phyloP scores from a whole-genome alignment of 305 asterid species.

The Plantago lanceolata region DNA sequence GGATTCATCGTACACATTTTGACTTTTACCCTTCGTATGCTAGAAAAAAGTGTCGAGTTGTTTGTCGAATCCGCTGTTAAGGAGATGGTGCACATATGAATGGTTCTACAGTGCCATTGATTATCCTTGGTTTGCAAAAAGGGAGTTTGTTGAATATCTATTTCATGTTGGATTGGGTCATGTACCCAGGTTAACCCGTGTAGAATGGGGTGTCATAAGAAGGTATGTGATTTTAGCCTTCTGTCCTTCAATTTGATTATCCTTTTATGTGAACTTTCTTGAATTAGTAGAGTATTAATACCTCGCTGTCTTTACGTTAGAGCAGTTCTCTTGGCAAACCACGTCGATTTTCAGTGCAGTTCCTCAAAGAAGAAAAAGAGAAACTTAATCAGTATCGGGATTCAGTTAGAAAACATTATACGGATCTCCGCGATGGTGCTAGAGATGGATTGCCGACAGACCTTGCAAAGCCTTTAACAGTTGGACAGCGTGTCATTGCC shows the following conservation, averaged over 20 bases:
- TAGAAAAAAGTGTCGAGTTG: slow-evolving; percentile 63
- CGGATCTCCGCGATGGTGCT: slow-evolving; percentile 77
- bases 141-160: slow-evolving; percentile 87
- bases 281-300: slow-evolving; percentile 9
- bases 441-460: slow-evolving; percentile 88
- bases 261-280: slow-evolving; percentile 23
- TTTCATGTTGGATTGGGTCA: slow-evolving; percentile 91
- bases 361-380: slow-evolving; percentile 90
- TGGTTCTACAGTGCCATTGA: slow-evolving; percentile 97
- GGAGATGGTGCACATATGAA: slow-evolving; percentile 90
- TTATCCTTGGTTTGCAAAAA: slow-evolving; percentile 91
- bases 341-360: slow-evolving; percentile 85
- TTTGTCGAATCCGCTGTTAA: slow-evolving; percentile 49
- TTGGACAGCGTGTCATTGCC: slow-evolving; percentile 89
- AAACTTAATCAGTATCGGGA: slow-evolving; percentile 84
- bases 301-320: slow-evolving; percentile 23
- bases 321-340: slow-evolving; percentile 94
- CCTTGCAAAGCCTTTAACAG: slow-evolving; percentile 86
- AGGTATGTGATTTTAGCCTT: slow-evolving; percentile 43
- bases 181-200: slow-evolving; percentile 88
- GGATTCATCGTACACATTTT: slow-evolving; percentile 16
- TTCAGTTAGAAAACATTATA: slow-evolving; percentile 83
- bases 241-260: slow-evolving; percentile 8
- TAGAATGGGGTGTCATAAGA: slow-evolving; percentile 97
- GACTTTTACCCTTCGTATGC: slow-evolving; percentile 22